Evolutionary conservation across 2,329 filamentous ascomycete genomes (phyloP).

Genomic region (Aureobasidium sp.): DNA sequence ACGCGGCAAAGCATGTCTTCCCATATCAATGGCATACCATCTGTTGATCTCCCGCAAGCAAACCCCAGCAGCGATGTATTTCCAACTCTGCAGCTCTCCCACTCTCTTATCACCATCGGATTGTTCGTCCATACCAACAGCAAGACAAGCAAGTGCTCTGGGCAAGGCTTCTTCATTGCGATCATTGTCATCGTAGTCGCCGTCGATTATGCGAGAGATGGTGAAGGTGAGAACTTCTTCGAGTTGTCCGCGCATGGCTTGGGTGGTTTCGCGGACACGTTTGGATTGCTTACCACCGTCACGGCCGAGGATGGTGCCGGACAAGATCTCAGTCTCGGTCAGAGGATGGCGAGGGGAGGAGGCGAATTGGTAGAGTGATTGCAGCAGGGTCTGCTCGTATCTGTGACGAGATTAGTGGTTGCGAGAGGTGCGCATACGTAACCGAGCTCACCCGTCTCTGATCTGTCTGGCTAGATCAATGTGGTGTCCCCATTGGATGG

Average conservation of each 20-base stretch:
- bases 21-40: constrained; percentile 7
- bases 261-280: constrained; percentile 28
- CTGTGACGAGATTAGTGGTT: constrained; percentile 21
- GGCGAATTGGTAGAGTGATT: constrained; percentile 41
- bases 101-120: constrained; percentile 24
- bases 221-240: constrained; percentile 35
- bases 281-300: constrained; percentile 28
- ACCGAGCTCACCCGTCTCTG: constrained; percentile 36
- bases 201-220: constrained; percentile 37
- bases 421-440: background rate
- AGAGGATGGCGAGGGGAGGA: constrained; percentile 34
- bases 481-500: constrained; percentile 34
- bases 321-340: constrained; percentile 48
- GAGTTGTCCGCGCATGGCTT: constrained; percentile 33
- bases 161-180: constrained; percentile 37
- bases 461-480: constrained; percentile 33
- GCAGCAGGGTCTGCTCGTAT: constrained; percentile 46
- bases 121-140: constrained; percentile 32
- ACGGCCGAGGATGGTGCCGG: constrained; percentile 49
- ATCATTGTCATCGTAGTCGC: constrained; percentile 26
- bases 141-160: constrained; percentile 43
- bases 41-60: constrained; percentile 43
- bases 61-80: constrained; percentile 44
- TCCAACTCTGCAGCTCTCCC: constrained; percentile 41
- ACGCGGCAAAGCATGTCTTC: background rate